A percentile compares a stretch with the other conserved stretches of the same genome.
phyloP scores from a whole-genome alignment of 495 filamentous ascomycete genomes.

The Penicillium crystallinum region DNA sequence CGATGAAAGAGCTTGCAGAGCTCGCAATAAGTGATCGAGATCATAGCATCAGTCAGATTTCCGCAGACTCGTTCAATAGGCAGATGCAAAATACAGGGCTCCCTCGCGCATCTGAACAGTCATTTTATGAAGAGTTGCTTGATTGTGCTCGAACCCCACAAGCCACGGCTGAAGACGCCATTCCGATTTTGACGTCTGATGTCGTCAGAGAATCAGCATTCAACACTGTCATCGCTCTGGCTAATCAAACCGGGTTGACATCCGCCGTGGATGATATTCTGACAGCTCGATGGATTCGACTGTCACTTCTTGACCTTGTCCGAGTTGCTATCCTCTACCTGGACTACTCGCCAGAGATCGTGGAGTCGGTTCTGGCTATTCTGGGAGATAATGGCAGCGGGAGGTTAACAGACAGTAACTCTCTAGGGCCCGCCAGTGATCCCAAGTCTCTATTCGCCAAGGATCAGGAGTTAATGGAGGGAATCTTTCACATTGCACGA shows the following conservation, averaged over 20 bases:
- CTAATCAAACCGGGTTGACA: slow-evolving; percentile 32
- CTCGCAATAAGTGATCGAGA: slow-evolving; percentile 31
- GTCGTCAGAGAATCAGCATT: slow-evolving; percentile 56
- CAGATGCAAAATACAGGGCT: slow-evolving; percentile 28
- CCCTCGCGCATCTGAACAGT: slow-evolving; percentile 29
- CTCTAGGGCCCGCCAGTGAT: slow-evolving; percentile 35
- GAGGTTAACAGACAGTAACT: slow-evolving; percentile 26
- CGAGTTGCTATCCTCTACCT: slow-evolving; percentile 50
- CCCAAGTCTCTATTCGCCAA: slow-evolving; percentile 50
- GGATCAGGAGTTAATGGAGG: slow-evolving; percentile 49
- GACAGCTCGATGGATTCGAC: slow-evolving; percentile 45
- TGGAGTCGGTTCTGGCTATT: slow-evolving; percentile 56
- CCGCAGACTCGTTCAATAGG: slow-evolving; percentile 53
- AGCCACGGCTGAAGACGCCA: slow-evolving; percentile 40
- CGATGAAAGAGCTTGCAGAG: slow-evolving; percentile 46
- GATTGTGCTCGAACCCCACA: slow-evolving; percentile 40
- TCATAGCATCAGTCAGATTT: slow-evolving; percentile 47
- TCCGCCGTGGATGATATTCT: slow-evolving; percentile 39
- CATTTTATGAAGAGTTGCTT: slow-evolving; percentile 48
- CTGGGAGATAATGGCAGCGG: slow-evolving; percentile 38
- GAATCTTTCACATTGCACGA: slow-evolving; percentile 56
- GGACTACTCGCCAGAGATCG: slow-evolving; percentile 62
- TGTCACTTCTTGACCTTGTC: slow-evolving; percentile 60
- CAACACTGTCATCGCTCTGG: slow-evolving; percentile 55
- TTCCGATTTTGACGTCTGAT: slow-evolving; percentile 44